These are phyloP conservation scores for Solanum acaule DNA, from an alignment of 257 asterid genomes.

Conservation along the genomic window DNA sequence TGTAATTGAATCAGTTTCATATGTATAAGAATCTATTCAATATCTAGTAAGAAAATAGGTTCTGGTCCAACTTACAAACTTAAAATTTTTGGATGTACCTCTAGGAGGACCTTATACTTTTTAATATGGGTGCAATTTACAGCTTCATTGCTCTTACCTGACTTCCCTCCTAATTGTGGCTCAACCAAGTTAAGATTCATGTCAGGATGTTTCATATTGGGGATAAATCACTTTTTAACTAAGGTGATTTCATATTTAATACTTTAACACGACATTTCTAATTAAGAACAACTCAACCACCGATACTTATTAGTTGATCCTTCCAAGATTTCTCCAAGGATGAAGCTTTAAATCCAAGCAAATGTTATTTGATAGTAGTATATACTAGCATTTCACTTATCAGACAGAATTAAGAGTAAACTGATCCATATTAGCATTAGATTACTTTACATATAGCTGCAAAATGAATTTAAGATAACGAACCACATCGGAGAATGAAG, in stretches of 20 bases:
- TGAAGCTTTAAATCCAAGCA: neutral
- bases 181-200: no score
- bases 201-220: neutral
- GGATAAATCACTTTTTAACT: neutral
- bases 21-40: neutral
- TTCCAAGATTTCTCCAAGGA: neutral
- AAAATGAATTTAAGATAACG: no score
- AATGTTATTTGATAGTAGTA: neutral
- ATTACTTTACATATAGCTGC: neutral
- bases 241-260: no score
- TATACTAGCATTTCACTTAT: no score
- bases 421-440: neutral
- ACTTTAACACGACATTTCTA: no score
- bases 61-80: neutral
- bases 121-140: neutral
- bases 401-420: neutral
- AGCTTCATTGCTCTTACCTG: neutral
- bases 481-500: slow-evolving; percentile 25
- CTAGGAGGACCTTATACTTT: neutral
- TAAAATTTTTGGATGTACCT: neutral
- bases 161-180: neutral
- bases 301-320: neutral
- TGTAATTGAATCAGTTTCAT: neutral
- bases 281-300: neutral
- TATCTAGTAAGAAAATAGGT: neutral